A percentile compares a stretch with the other conserved stretches of the same genome.
Evolutionary conservation across 2,329 filamentous ascomycete genomes (phyloP).

Genomic region (Diplodia mutila): DNA sequence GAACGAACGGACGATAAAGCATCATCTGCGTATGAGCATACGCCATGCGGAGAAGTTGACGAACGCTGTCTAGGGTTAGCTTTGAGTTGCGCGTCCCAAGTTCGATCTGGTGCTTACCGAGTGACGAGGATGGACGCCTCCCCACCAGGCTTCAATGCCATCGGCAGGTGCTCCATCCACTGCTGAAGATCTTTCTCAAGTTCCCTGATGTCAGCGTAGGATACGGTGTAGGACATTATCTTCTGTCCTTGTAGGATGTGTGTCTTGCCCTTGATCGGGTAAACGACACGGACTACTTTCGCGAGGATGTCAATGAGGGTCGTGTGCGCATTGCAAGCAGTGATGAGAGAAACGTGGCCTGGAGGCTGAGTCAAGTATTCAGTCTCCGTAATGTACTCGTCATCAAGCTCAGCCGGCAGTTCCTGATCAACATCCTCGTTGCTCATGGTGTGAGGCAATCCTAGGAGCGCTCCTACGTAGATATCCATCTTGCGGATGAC

Average conservation of each 20-base stretch:
- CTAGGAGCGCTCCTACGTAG: slow-evolving; percentile 57
- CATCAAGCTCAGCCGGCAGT: slow-evolving; percentile 52
- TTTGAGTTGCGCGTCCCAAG: too few relatives aligned
- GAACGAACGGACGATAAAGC: slow-evolving; percentile 79
- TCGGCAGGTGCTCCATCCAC: slow-evolving; percentile 71
- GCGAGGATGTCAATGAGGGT: slow-evolving; percentile 60
- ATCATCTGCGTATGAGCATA: slow-evolving; percentile 84
- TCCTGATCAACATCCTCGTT: slow-evolving; percentile 57
- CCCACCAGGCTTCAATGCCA: slow-evolving; percentile 75
- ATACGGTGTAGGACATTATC: slow-evolving; percentile 62
- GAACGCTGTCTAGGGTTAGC: slow-evolving; percentile 51
- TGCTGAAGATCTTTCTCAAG: slow-evolving; percentile 65
- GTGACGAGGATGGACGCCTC: slow-evolving; percentile 76
- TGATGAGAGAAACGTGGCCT: slow-evolving; percentile 60
- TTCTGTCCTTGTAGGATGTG: slow-evolving; percentile 33
- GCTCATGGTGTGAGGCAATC: slow-evolving; percentile 52
- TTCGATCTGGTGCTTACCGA: slow-evolving; percentile 60
- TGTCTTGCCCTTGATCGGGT: slow-evolving; percentile 59
- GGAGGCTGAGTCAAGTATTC: slow-evolving; percentile 59
- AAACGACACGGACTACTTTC: slow-evolving; percentile 67
- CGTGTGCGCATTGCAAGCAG: slow-evolving; percentile 64
- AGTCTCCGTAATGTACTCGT: slow-evolving; percentile 55
- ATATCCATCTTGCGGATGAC: slow-evolving; percentile 56
- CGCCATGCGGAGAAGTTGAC: slow-evolving; percentile 76
- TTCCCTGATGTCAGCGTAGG: slow-evolving; percentile 66